Evolutionary conservation across 306 rosid genomes (phyloP).

Genomic region (Astragalus glycyphyllos): DNA sequence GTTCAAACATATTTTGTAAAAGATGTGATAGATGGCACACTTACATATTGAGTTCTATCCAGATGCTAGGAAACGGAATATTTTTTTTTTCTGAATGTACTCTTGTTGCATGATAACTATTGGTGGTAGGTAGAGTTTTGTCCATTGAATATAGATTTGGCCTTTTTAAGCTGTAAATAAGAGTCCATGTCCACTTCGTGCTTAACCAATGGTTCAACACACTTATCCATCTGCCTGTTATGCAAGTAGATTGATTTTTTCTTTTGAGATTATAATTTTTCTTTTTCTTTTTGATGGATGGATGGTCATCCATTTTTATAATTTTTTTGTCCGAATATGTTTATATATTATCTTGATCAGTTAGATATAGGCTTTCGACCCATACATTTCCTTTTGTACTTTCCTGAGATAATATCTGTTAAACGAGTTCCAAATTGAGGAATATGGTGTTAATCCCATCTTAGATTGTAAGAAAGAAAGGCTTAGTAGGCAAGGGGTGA

Average conservation of each 20-base stretch:
- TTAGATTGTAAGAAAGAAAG: not conserved
- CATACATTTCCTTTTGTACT: not conserved
- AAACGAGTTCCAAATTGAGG: not conserved
- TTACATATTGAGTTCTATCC: not conserved
- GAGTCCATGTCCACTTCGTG: not conserved
- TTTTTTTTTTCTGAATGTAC: constrained; percentile 17
- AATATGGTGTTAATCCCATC: not conserved
- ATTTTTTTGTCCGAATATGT: not conserved
- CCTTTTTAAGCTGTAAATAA: constrained; percentile 7
- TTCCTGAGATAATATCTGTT: constrained; percentile 1
- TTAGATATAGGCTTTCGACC: not conserved
- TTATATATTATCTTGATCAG: not conserved
- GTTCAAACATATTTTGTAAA: not conserved
- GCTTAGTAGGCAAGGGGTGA: not conserved
- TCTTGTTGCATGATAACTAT: constrained; percentile 4
- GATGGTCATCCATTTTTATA: not conserved
- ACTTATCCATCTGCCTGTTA: not conserved
- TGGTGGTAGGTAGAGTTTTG: constrained; percentile 11
- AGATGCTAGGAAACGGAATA: not conserved
- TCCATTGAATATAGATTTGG: constrained; percentile 2
- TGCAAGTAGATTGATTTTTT: constrained; percentile 14
- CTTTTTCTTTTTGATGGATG: constrained; percentile 10
- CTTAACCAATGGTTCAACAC: constrained; percentile 13
- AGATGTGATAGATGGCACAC: constrained; percentile 8
- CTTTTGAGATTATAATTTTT: constrained; percentile 11